These are phyloP conservation scores for Colletotrichum eremochloae DNA, from an alignment of 2,329 filamentous ascomycete species.

Conservation along the genomic window DNA sequence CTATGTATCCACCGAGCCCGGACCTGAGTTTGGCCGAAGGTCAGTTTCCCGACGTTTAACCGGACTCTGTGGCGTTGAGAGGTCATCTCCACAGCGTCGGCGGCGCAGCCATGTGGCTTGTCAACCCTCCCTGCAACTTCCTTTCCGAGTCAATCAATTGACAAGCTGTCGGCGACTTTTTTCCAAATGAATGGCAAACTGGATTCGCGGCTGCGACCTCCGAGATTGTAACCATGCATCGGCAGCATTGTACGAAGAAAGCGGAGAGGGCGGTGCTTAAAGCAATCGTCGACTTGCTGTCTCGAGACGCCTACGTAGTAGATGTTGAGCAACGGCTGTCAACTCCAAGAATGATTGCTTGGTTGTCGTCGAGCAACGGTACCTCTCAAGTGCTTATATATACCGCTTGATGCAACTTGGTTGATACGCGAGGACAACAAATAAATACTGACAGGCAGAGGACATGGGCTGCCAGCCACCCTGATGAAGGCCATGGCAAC, in stretches of 20 bases:
- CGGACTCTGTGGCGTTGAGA: not conserved
- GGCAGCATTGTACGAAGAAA: not conserved
- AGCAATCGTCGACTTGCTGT: not conserved
- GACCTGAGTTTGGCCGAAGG: not conserved
- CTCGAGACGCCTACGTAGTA: not conserved
- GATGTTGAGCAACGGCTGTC: not conserved
- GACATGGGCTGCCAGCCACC: not conserved
- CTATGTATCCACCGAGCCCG: too few species aligned
- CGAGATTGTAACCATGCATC: not conserved
- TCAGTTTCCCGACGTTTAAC: not conserved
- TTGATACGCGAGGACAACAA: not conserved
- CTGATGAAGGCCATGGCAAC: not conserved
- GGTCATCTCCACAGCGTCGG: not conserved
- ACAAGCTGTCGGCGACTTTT: not conserved
- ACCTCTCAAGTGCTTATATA: not conserved
- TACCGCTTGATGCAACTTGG: not conserved
- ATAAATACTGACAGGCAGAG: not conserved
- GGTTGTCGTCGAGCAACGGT: not conserved
- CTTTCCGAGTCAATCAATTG: not conserved
- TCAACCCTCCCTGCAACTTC: not conserved
- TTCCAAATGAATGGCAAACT: not conserved
- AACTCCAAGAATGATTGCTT: not conserved
- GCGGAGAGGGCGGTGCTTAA: too few species aligned
- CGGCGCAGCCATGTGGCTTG: slow-evolving; percentile 4
- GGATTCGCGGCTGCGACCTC: not conserved